Conservation (phyloP, 352 stramenopile genomes). For the Phytophthora kernoviae region DNA sequence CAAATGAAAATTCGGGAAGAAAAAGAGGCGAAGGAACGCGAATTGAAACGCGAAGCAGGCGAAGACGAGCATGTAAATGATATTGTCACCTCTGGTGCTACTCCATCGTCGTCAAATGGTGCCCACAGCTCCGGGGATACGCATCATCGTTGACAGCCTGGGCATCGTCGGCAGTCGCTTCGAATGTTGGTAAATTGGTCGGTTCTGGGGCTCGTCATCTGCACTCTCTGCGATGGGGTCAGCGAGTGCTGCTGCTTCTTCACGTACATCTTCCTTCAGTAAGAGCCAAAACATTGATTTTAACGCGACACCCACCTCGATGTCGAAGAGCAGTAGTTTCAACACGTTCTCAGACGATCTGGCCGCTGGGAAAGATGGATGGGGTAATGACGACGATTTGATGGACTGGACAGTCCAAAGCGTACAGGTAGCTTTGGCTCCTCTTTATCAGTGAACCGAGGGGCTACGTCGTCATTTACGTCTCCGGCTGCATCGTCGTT, state of each 20-base stretch:
- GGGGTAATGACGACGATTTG: conserved; percentile 68
- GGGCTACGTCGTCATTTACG: conserved; percentile 26
- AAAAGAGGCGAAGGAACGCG: conserved; percentile 59
- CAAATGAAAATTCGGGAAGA: conserved; percentile 84
- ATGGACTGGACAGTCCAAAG: conserved; percentile 51
- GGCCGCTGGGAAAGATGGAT: conserved; percentile 59
- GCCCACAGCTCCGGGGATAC: conserved; percentile 50
- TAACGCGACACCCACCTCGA: conserved; percentile 16
- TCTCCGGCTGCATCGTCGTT: conserved; percentile 29
- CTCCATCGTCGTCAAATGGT: conserved; percentile 21
- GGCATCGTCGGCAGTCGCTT: conserved; percentile 68
- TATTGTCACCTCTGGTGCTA: conserved; percentile 6
- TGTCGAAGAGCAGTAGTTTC: conserved; percentile 31
- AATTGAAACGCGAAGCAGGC: conserved; percentile 55
- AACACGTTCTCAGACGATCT: conserved; percentile 60
- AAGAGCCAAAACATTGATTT: conserved; percentile 22
- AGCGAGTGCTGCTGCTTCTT: conserved; percentile 19
- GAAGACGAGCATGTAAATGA: conserved; percentile 27
- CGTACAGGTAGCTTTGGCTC: conserved; percentile 29
- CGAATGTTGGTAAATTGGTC: conserved; percentile 74
- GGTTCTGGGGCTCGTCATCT: conserved; percentile 40
- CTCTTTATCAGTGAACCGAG: conserved; percentile 33
- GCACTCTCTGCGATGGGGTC: conserved; percentile 18
- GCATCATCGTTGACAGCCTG: conserved; percentile 75
- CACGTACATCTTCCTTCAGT: conserved; percentile 34